Evolutionary conservation across 2,329 filamentous ascomycete genomes (phyloP), one percentile per base, ranked within the genome.

Genomic region (Pezicula carpinea): DNA sequence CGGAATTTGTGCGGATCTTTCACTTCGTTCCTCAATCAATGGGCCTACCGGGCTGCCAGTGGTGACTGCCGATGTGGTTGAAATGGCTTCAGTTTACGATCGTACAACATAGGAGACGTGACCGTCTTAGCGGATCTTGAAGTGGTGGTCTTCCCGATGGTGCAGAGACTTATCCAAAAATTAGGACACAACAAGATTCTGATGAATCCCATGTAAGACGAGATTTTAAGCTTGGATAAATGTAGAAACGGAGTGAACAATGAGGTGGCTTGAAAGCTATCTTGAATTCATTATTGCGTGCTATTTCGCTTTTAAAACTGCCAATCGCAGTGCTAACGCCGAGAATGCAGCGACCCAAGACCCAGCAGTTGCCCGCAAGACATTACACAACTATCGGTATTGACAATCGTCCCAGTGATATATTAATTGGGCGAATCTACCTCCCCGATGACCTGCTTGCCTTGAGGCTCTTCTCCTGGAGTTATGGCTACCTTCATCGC

Each of bases 51-150:
- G 77, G 0, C 53, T 83, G 40, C 72, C 80, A 43, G 69, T 83
- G 15, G 68, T 83, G 23, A 78, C 78, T 2, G 79, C 75, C 6
- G 80, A 83, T 63, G 71, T 82, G 31, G 79, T 83, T 29, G 80
- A 83, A 59, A 79, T 83, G 6, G 75, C 79, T 21, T 79, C 80
- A 1, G 71, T 79, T 3, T 83, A 82, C 59, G 79, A 83, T n/a
- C n/a, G n/a, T n/a, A n/a, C 56, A 82, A 77, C 31, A 67, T 75
- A 48, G 80, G 78, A 0, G 78, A 83, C 61, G 70, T 74, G 15
- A 82, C 79, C 0, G 73, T 67, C 1, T 59, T 76, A 18, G 72
- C 34, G 63, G 87, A 14, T 38, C 10, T 15, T 38, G 34, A 38
- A 17, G 34, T 38, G 1, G 34, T 15, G 34, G 10, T 18, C 13